A percentile compares a stretch with the other conserved stretches of the same genome.
These are phyloP conservation scores for Hyphochytrium catenoides DNA, from an alignment of 352 stramenopile species.

Conservation along the genomic window DNA sequence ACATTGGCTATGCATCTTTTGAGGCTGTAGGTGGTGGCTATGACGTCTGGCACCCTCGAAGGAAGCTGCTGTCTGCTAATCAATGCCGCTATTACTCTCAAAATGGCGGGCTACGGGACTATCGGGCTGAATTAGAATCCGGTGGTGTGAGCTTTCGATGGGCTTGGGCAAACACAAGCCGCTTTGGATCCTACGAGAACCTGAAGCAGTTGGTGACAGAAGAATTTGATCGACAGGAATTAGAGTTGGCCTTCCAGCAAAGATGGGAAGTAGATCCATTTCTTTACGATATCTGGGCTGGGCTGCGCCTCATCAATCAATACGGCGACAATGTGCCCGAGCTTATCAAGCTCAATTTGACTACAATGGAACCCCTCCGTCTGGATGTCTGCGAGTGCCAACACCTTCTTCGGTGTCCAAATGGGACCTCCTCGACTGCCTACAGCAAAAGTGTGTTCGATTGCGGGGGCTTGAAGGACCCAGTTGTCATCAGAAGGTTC, in stretches of 20 bases:
- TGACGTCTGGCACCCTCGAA: too few relatives aligned
- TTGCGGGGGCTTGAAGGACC: conserved; percentile 18
- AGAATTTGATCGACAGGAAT: conserved; percentile 13
- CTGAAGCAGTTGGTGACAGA: conserved; percentile 29
- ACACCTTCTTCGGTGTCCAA: conserved; percentile 75
- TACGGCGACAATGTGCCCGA: conserved; percentile 52
- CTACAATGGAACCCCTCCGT: conserved; percentile 20
- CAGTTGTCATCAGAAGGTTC: neutral
- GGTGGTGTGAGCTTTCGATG: conserved; percentile 26
- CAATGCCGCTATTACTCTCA: too few relatives aligned
- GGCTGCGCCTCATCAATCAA: conserved; percentile 51
- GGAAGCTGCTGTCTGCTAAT: too few relatives aligned
- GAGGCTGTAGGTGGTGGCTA: too few relatives aligned
- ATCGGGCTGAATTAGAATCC: too few relatives aligned
- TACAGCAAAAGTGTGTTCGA: conserved; percentile 48
- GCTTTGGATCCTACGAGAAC: conserved; percentile 38
- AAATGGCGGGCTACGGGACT: too few relatives aligned
- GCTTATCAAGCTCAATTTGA: conserved; percentile 33
- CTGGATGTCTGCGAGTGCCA: conserved; percentile 80
- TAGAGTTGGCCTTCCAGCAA: conserved; percentile 1
- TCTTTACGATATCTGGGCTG: conserved; percentile 70
- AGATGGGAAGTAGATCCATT: conserved; percentile 46
- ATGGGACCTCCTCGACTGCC: conserved; percentile 50
- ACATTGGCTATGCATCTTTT: too few relatives aligned
- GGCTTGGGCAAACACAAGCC: conserved; percentile 27